Conservation (phyloP, 2,329 filamentous ascomycete species). For the Phialocephala sp. region DNA sequence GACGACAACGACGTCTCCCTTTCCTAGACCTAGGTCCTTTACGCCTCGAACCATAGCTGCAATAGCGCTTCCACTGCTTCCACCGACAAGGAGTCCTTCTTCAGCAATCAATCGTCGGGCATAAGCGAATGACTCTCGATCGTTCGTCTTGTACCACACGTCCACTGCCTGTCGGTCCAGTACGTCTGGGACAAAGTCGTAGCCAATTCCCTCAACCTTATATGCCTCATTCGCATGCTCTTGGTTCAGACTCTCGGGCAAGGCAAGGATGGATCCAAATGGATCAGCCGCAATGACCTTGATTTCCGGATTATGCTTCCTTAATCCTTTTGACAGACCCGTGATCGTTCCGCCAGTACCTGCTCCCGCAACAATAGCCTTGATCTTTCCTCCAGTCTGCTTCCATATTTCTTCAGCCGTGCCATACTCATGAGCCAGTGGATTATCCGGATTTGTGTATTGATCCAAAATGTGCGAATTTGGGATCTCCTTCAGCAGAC, state of each 20-base stretch:
- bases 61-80: conserved; percentile 91
- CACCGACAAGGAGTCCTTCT: conserved; percentile 91
- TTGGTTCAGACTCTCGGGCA: conserved; percentile 80
- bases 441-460: conserved; percentile 91
- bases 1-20: conserved; percentile 88
- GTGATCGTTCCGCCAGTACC: conserved; percentile 96
- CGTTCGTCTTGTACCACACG: conserved; percentile 98
- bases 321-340: conserved; percentile 82
- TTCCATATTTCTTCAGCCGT: conserved; percentile 97
- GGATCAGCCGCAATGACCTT: conserved; percentile 94
- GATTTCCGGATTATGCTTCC: conserved; percentile 83
- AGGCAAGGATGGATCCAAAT: conserved; percentile 85
- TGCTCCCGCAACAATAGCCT: conserved; percentile 85
- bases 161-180: conserved; percentile 81
- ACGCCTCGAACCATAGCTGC: conserved; percentile 78
- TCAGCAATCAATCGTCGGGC: conserved; percentile 91
- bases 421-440: conserved; percentile 88
- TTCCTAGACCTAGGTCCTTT: conserved; percentile 76
- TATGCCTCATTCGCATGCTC: conserved; percentile 83
- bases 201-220: conserved; percentile 98
- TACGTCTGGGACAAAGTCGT: conserved; percentile 97
- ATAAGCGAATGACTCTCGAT: conserved; percentile 87
- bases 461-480: conserved; percentile 98
- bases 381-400: conserved; percentile 84
- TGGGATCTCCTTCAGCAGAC: conserved; percentile 92